Base-by-base conservation (phyloP, 345 rosid species). In the Brassica incana region DNA sequence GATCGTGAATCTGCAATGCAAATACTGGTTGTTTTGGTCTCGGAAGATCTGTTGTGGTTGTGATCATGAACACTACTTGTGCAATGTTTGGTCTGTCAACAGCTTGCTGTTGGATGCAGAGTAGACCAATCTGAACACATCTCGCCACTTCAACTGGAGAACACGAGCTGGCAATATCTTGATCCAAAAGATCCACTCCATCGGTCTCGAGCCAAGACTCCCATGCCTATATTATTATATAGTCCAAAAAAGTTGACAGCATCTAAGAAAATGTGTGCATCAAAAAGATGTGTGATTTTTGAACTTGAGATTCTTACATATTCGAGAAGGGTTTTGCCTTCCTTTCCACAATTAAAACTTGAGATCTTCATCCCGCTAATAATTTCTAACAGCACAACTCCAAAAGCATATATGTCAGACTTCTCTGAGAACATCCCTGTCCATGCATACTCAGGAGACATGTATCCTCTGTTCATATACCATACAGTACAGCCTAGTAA, bases 401-500 rank as follows among this genome's bases (percentile, higher is more conserved):
- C 89, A 0, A 87, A 92, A 36, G 91, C 88, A 14, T 83, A 90
- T 0, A 90, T 87, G 40, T 92, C 93, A 0, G 93, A 89, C 74
- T 92, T 90, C 16, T 80, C 72, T 0, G 95, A 92, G 68, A 88
- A 90, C 15, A 75, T 48, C 0, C 92, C 92, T 16, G 65, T 74
- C 89, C 87, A 80, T 12, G 92, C 95, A 65, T 92, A 87, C 67
- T 90, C 91, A 1, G 92, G 93, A 14, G 97, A 76, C 93, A 89
- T 90, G 48, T 89, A 92, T 16, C 95, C 91, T 59, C 95, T 88
- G 83, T n/a, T 0, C 60, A 67, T 27, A 65, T 30, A 10, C 67
- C 10, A 30, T 14, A 4, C n/a, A 62, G 9, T 63, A 40, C 14
- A 43, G 50, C 14, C 35, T 30, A 9, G 11, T 63, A 63, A 63